Evolutionary conservation across 139 green algal species (phyloP).

Genomic region (Chlamydomonas schloesseri): DNA sequence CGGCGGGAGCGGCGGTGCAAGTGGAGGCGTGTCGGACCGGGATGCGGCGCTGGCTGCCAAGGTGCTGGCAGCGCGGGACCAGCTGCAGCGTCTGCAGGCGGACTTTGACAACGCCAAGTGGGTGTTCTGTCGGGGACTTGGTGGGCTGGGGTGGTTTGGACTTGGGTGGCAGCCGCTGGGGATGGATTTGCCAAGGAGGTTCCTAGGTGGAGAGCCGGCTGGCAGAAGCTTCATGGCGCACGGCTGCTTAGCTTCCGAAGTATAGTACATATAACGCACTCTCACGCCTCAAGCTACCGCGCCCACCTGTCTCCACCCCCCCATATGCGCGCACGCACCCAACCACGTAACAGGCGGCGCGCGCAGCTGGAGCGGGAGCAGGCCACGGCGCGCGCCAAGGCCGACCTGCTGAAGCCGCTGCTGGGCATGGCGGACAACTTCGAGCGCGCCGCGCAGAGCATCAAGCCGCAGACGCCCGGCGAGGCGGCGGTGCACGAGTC

Average conservation of each 20-base stretch:
- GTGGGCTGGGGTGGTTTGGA: no score
- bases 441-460: conserved; percentile 24
- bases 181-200: no score
- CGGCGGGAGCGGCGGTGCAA: not conserved
- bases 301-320: no score
- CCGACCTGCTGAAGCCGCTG: conserved; percentile 35
- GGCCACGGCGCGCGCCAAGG: not conserved
- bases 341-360: conserved; percentile 30
- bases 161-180: no score
- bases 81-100: conserved; percentile 25
- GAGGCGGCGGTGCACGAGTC: conserved; percentile 34
- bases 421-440: conserved; percentile 54
- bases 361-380: conserved; percentile 1
- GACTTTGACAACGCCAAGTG: conserved; percentile 44
- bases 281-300: no score
- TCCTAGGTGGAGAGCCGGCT: no score
- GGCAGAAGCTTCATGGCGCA: no score
- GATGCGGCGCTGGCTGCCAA: no score
- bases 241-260: no score
- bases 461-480: conserved; percentile 45
- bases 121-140: no score
- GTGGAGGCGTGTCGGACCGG: not conserved
- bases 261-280: no score
- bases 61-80: not conserved
- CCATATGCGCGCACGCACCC: no score